Conservation (phyloP, 108 stramenopile species). For the Stephanodiscus minutulus region DNA sequence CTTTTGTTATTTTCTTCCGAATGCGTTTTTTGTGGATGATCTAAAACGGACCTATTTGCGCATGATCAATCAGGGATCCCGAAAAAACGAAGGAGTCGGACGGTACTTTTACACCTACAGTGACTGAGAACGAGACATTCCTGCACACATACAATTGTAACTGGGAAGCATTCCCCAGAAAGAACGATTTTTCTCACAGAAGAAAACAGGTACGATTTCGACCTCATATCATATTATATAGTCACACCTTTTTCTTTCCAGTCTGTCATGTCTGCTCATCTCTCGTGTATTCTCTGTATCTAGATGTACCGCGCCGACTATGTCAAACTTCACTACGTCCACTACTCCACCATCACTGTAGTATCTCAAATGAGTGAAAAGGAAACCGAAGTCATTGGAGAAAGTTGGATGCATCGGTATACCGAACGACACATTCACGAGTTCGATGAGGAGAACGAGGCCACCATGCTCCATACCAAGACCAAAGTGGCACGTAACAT, state of each 20-base stretch:
- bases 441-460: slow-evolving; percentile 75
- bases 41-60: slow-evolving; percentile 1
- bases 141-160: slow-evolving; percentile 90
- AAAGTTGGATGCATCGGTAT: slow-evolving; percentile 44
- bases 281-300: slow-evolving; percentile 34
- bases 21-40: neutral
- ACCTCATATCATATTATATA: neutral
- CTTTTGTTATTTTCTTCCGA: neutral
- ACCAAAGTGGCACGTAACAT: slow-evolving; percentile 78
- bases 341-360: slow-evolving; percentile 81
- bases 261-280: neutral
- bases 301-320: slow-evolving; percentile 77
- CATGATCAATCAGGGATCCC: slow-evolving; percentile 30
- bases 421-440: slow-evolving; percentile 61
- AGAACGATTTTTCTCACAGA: slow-evolving; percentile 73
- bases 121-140: slow-evolving; percentile 65
- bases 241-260: neutral
- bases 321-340: slow-evolving; percentile 83
- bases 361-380: slow-evolving; percentile 63
- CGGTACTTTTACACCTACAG: slow-evolving; percentile 45
- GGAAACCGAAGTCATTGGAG: slow-evolving; percentile 36
- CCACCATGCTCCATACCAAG: slow-evolving; percentile 87
- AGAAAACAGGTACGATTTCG: slow-evolving; percentile 66
- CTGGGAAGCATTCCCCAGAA: slow-evolving; percentile 66
- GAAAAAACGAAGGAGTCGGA: slow-evolving; percentile 22